Percentiles rank a stretch among this genome's conserved stretches.
phyloP scores from a whole-genome alignment of 129 eudicot species.

The Solidago caesia region DNA sequence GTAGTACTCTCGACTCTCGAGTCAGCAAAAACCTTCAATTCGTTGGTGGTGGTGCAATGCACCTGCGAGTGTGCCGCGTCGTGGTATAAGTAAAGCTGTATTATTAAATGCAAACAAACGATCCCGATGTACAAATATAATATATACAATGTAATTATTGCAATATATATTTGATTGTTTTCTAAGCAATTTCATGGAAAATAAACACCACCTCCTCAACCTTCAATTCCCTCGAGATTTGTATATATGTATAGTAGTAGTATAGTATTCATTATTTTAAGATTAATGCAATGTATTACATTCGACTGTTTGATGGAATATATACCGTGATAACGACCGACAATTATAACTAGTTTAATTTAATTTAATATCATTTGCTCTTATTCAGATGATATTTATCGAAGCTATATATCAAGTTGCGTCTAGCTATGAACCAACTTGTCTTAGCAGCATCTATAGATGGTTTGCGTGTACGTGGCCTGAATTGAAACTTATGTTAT shows the following conservation, averaged over 20 bases:
- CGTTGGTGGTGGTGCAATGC: conserved; percentile 18
- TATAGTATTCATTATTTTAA: background rate
- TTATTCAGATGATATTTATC: background rate
- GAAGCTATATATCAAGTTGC: background rate
- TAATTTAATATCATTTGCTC: background rate
- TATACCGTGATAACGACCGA: background rate
- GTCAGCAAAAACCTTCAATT: background rate
- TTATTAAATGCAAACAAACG: conserved; percentile 44
- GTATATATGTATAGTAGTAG: background rate
- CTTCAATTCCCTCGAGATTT: conserved; percentile 40
- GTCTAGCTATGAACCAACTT: too few species aligned
- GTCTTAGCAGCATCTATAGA: too few species aligned
- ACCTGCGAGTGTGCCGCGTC: conserved; percentile 28
- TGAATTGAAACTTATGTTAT: too few species aligned
- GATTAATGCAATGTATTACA: background rate
- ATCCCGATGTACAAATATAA: conserved; percentile 27
- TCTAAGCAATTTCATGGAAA: conserved; percentile 31
- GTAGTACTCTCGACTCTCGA: too few species aligned
- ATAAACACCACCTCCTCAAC: conserved; percentile 18
- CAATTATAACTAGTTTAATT: background rate
- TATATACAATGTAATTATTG: conserved; percentile 36
- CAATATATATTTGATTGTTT: conserved; percentile 30
- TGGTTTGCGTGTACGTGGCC: too few species aligned
- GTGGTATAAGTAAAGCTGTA: conserved; percentile 11
- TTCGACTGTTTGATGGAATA: conserved; percentile 6